phyloP scores from a whole-genome alignment of 2,329 filamentous ascomycete species.

The Calycina marina region DNA sequence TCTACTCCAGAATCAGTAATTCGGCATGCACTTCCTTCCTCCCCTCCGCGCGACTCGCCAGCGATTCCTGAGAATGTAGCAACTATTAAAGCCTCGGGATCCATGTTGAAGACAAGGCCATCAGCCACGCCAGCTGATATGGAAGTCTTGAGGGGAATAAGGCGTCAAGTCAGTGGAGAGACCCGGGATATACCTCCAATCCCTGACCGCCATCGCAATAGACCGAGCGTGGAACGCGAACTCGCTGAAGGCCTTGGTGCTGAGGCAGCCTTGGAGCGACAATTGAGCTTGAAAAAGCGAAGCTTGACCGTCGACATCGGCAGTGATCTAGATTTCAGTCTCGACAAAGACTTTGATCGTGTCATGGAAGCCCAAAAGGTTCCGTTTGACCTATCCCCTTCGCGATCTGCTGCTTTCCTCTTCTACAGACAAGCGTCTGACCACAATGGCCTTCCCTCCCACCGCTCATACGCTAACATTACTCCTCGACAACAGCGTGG shows the following conservation, averaged over 20 bases:
- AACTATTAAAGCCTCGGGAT: conserved; percentile 73
- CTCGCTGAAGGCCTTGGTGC: conserved; percentile 16
- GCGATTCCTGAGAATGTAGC: conserved; percentile 68
- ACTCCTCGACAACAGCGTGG: conserved; percentile 66
- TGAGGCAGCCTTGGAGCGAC: conserved; percentile 29
- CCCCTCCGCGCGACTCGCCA: conserved; percentile 30
- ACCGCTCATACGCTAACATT: conserved; percentile 42
- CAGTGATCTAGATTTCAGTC: conserved; percentile 65
- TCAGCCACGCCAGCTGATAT: conserved; percentile 80
- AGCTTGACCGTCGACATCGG: conserved; percentile 67
- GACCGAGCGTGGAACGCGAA: conserved; percentile 29
- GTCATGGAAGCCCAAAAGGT: conserved; percentile 98
- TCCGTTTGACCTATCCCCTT: conserved; percentile 30
- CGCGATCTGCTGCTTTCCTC: conserved; percentile 10
- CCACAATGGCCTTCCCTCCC: conserved; percentile 2
- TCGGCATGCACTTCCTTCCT: conserved; percentile 45
- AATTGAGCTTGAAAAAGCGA: conserved; percentile 64
- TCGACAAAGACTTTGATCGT: conserved; percentile 86
- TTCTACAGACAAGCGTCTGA: conserved; percentile 32
- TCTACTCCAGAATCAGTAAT: conserved; percentile 84
- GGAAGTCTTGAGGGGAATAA: conserved; percentile 69
- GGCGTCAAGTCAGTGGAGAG: conserved; percentile 72
- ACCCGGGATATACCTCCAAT: conserved; percentile 44
- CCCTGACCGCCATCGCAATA: conserved; percentile 43
- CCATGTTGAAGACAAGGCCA: conserved; percentile 74